Conservation (phyloP, 441 rosid genomes). For the Adansonia gregorii region DNA sequence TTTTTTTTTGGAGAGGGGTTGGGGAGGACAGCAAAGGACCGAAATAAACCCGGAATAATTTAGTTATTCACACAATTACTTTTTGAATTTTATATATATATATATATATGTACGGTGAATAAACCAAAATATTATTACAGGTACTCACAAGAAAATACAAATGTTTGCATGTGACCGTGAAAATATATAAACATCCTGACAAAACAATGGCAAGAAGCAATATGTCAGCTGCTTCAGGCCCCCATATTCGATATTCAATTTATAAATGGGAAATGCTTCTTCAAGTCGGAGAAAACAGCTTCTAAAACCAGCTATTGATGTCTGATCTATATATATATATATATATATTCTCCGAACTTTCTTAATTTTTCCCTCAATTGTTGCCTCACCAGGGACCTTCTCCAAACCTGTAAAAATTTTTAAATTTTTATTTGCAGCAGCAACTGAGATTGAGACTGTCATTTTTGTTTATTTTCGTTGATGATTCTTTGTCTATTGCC, state of each 20-base stretch:
- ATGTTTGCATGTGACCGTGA: no score
- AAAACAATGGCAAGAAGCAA: slow-evolving; percentile 26
- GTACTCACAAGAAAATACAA: not conserved
- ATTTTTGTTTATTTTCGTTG: slow-evolving; percentile 25
- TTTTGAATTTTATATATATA: no score
- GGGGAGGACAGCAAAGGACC: not conserved
- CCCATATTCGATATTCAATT: slow-evolving; percentile 38
- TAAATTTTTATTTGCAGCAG: slow-evolving; percentile 35
- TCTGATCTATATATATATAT: not conserved
- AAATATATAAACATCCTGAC: not conserved
- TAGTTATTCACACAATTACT: no score
- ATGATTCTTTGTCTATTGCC: slow-evolving; percentile 35
- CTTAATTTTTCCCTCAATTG: slow-evolving; percentile 20
- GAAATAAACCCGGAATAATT: not conserved
- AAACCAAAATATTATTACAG: not conserved
- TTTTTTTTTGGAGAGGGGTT: not conserved
- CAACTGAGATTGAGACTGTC: slow-evolving; percentile 57
- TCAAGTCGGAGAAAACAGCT: slow-evolving; percentile 18
- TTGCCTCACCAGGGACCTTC: slow-evolving; percentile 22
- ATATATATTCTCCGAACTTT: slow-evolving; percentile 4
- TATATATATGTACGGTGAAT: not conserved
- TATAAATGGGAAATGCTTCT: slow-evolving; percentile 30
- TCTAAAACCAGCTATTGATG: slow-evolving; percentile 24
- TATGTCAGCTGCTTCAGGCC: slow-evolving; percentile 37
- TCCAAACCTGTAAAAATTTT: slow-evolving; percentile 28